A percentile compares a stretch with the other conserved stretches of the same genome.
Conservation (phyloP, 1,284 basidiomycete genomes). For the Malassezia pachydermatis region DNA sequence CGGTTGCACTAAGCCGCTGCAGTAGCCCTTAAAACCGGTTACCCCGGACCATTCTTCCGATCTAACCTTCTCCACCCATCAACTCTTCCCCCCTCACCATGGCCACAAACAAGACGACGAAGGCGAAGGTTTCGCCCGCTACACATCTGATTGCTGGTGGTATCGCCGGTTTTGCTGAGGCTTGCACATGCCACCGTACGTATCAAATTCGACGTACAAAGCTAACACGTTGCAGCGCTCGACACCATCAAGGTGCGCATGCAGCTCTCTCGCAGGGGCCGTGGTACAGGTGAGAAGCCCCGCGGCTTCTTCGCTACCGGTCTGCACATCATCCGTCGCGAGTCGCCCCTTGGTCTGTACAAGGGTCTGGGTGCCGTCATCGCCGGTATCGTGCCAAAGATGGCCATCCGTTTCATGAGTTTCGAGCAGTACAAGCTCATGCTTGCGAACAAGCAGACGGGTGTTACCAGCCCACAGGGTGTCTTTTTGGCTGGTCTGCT, state of each 20-base stretch:
- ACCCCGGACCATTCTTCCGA: too few relatives aligned
- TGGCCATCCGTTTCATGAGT: constrained; percentile 96
- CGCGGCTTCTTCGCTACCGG: constrained; percentile 90
- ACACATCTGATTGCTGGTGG: constrained; percentile 48
- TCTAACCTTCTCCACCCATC: too few relatives aligned
- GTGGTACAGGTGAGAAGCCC: constrained; percentile 52
- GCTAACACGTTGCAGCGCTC: constrained; percentile 48
- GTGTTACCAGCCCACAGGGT: constrained; percentile 61
- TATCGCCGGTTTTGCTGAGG: constrained; percentile 47
- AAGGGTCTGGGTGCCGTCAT: constrained; percentile 97
- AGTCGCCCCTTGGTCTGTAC: constrained; percentile 91
- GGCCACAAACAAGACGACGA: constrained; percentile 23
- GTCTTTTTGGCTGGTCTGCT: constrained; percentile 77
- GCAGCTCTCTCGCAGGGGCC: constrained; percentile 59
- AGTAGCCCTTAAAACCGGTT: too few relatives aligned
- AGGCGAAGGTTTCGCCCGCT: constrained; percentile 43
- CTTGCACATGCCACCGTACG: constrained; percentile 47
- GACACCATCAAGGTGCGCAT: constrained; percentile 96
- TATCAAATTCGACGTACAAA: constrained; percentile 7
- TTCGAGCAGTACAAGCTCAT: constrained; percentile 87
- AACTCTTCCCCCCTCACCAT: constrained; percentile 1
- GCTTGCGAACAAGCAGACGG: constrained; percentile 66
- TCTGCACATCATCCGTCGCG: constrained; percentile 72
- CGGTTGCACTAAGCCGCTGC: too few relatives aligned
- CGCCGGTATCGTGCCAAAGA: constrained; percentile 88